Conservation (phyloP, 2,329 filamentous ascomycete genomes). For the Leptodontidium sp. region DNA sequence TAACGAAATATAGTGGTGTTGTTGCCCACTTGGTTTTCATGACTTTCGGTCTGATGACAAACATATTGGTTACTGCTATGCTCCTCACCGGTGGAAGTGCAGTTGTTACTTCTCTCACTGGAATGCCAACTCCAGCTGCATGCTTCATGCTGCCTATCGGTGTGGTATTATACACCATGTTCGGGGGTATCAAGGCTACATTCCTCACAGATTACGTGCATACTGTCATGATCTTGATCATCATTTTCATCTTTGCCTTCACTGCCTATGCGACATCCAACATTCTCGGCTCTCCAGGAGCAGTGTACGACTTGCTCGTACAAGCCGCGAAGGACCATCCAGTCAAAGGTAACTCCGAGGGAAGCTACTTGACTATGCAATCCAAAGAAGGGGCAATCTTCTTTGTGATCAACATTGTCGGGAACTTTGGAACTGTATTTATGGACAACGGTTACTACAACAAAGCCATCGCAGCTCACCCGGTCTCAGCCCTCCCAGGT, state of each 20-base stretch:
- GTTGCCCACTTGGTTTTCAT: no score
- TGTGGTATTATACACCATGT: not conserved
- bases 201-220: conserved; percentile 23
- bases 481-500: conserved; percentile 49
- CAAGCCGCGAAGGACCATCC: conserved; percentile 3
- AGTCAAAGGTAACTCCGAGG: conserved; percentile 16
- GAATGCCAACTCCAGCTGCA: no score
- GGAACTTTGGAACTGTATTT: conserved; percentile 43
- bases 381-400: conserved; percentile 19
- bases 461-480: conserved; percentile 51
- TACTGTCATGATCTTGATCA: conserved; percentile 27
- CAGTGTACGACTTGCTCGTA: conserved; percentile 25
- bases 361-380: conserved; percentile 27
- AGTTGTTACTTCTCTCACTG: no score
- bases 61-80: no score
- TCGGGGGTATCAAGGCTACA: conserved; percentile 11
- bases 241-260: conserved; percentile 29
- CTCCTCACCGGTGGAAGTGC: no score
- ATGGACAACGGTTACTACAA: conserved; percentile 57
- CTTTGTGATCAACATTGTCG: conserved; percentile 19
- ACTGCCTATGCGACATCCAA: conserved; percentile 18
- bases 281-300: conserved; percentile 23
- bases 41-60: no score
- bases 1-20: not conserved
- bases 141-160: not conserved